Conservation (phyloP, 352 stramenopile genomes). For the Phytophthora quininea region DNA sequence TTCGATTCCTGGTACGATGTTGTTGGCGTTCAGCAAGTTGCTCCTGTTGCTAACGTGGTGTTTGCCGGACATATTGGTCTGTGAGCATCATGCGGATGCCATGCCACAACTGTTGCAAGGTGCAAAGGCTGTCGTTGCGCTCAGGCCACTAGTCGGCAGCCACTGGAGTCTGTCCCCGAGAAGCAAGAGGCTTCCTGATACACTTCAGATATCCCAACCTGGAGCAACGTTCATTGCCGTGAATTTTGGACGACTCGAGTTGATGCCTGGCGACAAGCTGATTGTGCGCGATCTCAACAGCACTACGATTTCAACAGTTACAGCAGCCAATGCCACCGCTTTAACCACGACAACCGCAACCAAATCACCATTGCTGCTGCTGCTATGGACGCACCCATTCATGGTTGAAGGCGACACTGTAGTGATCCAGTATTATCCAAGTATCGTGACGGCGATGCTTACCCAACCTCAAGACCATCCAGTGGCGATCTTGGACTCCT, state of each 20-base stretch:
- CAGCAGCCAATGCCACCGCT: constrained; percentile 17
- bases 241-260: constrained; percentile 35
- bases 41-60: constrained; percentile 26
- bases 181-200: constrained; percentile 10
- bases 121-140: constrained; percentile 21
- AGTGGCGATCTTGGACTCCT: constrained; percentile 50
- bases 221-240: constrained; percentile 34
- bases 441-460: constrained; percentile 50
- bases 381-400: constrained; percentile 52
- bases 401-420: constrained; percentile 43
- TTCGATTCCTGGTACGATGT: not conserved
- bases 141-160: constrained; percentile 20
- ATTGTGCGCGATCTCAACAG: constrained; percentile 28
- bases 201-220: constrained; percentile 25
- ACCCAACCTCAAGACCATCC: constrained; percentile 29
- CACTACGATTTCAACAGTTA: constrained; percentile 14
- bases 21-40: constrained; percentile 1
- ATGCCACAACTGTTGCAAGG: constrained; percentile 13
- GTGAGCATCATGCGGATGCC: not conserved
- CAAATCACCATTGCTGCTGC: constrained; percentile 22
- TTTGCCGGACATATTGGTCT: constrained; percentile 6
- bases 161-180: constrained; percentile 29
- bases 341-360: constrained; percentile 2
- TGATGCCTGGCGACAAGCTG: constrained; percentile 38
- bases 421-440: constrained; percentile 60